Evolutionary conservation across 163 green algal genomes (phyloP).

Genomic region (Scenedesmus sp.): DNA sequence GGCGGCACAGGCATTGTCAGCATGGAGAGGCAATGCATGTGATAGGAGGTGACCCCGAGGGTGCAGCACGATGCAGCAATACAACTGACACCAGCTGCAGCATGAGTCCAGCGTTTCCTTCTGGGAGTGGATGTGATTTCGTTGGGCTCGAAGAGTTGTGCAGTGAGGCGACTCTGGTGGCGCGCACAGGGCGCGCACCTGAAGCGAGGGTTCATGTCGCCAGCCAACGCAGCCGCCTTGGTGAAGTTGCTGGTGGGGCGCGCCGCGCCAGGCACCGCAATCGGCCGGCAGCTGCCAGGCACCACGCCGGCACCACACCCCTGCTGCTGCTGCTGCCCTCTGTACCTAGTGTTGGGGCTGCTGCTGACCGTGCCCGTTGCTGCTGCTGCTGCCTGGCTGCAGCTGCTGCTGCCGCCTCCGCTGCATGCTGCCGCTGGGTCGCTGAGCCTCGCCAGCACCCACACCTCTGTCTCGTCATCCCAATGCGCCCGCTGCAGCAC

Average conservation of each 20-base stretch:
- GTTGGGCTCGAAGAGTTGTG: no score
- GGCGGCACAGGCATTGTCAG: not conserved
- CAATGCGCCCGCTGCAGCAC: constrained; percentile 81
- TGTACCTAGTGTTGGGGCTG: constrained; percentile 5
- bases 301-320: constrained; percentile 33
- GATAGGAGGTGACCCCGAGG: not conserved
- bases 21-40: not conserved
- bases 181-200: not conserved
- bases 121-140: no score
- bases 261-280: constrained; percentile 64
- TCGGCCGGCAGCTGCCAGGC: constrained; percentile 65
- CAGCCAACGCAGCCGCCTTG: constrained; percentile 75
- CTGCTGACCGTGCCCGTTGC: not conserved
- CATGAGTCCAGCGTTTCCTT: no score
- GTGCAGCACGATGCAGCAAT: not conserved
- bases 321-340: constrained; percentile 33
- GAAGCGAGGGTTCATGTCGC: constrained; percentile 85
- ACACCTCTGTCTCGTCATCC: constrained; percentile 83
- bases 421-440: constrained; percentile 50
- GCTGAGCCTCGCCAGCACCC: constrained; percentile 77
- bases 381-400: constrained; percentile 33
- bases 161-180: not conserved
- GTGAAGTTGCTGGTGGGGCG: constrained; percentile 83
- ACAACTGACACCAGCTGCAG: not conserved
- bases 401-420: constrained; percentile 21